phyloP scores from a whole-genome alignment of 2,329 filamentous ascomycete genomes.

The Scopulariopsis brevicaulis region DNA sequence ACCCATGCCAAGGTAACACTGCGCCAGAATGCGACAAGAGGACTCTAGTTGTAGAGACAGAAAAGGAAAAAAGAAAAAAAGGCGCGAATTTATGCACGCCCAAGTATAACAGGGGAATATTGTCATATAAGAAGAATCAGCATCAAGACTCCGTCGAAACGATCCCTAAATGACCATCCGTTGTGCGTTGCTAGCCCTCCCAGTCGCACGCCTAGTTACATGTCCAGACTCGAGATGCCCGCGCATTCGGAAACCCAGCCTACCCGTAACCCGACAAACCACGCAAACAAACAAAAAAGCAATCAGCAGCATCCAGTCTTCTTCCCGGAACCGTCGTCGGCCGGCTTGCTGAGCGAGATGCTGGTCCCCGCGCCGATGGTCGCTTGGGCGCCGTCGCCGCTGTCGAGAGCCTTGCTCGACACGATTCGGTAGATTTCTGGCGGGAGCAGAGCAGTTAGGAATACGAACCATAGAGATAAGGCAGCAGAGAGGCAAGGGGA shows the following conservation, averaged over 20 bases:
- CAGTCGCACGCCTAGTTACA: conserved; percentile 1
- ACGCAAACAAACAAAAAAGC: not conserved
- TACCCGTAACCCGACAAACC: conserved; percentile 4
- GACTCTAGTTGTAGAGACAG: too few species aligned
- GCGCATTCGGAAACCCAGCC: not conserved
- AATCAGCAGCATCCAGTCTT: conserved; percentile 69
- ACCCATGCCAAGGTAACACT: too few species aligned
- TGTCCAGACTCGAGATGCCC: conserved; percentile 4
- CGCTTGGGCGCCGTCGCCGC: conserved; percentile 70
- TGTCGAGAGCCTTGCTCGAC: conserved; percentile 92
- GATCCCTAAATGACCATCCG: conserved; percentile 5
- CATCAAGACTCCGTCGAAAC: conserved; percentile 6
- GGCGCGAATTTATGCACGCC: not conserved
- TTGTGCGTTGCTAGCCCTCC: conserved; percentile 1
- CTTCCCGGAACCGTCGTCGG: conserved; percentile 65
- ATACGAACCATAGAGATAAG: not conserved
- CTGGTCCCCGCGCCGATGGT: conserved; percentile 71
- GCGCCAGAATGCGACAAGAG: not conserved
- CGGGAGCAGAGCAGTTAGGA: conserved; percentile 7
- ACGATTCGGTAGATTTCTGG: conserved; percentile 99
- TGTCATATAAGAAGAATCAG: conserved; percentile 2
- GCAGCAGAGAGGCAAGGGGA: not conserved
- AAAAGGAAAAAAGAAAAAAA: too few species aligned
- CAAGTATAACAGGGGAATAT: not conserved
- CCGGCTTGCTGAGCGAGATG: conserved; percentile 78